Evolutionary conservation across 148 eudicot species (phyloP).

Genomic region (Euryodendron excelsum): DNA sequence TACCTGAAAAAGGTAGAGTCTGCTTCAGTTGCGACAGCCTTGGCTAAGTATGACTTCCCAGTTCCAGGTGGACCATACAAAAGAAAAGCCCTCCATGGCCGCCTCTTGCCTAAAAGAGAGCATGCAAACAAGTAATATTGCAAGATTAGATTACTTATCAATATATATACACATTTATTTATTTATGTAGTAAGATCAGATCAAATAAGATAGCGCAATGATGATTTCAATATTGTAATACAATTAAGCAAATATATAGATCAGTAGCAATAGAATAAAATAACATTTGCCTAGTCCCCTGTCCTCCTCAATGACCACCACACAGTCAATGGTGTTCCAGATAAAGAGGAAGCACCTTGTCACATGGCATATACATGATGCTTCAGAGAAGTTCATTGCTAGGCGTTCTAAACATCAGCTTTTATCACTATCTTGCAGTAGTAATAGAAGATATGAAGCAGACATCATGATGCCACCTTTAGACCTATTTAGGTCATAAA

Average conservation of each 20-base stretch:
- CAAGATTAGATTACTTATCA: neutral
- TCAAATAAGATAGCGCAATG: neutral
- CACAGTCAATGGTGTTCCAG: neutral
- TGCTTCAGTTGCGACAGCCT: slow-evolving; percentile 99
- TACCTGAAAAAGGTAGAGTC: slow-evolving; percentile 98
- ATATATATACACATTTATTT: neutral
- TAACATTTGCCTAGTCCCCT: neutral
- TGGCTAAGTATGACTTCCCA: slow-evolving; percentile 95
- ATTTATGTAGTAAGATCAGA: neutral
- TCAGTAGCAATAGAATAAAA: neutral
- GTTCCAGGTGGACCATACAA: slow-evolving; percentile 99
- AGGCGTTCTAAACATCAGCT: neutral
- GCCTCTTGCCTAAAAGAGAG: slow-evolving; percentile 68
- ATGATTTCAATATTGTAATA: neutral
- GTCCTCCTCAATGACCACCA: neutral
- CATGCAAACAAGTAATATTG: slow-evolving; percentile 4
- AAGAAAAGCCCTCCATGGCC: slow-evolving; percentile 99
- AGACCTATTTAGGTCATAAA: neutral
- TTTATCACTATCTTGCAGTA: neutral
- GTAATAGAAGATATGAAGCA: neutral
- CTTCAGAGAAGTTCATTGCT: neutral
- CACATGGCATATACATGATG: neutral
- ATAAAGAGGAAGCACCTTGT: neutral
- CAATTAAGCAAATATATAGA: neutral
- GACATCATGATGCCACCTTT: neutral